Evolutionary conservation across 169 alveolate species (phyloP), one percentile per base, ranked within the genome.

Genomic region (Eimeria falciformis): DNA sequence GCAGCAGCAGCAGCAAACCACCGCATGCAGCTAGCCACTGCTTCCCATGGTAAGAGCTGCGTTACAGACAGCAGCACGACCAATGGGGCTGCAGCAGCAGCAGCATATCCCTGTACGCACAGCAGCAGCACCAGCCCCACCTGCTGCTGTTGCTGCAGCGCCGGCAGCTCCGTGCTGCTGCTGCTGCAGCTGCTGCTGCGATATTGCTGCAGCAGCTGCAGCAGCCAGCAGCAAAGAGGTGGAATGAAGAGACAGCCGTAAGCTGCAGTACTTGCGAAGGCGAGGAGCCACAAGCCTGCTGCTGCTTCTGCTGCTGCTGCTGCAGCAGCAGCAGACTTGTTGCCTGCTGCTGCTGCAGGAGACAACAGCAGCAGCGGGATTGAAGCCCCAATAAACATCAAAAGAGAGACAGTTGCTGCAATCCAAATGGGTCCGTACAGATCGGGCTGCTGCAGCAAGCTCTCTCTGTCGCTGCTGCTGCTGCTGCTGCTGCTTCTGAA

Each of bases 191-290:
- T 71, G 83, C 1, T 3, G 83, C 56, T 40, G 55, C 56, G 21
- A 18, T 71, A 71, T 5, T 40, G 83, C 83, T 71, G 83, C 83
- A 71, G 83, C 83, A 71, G 58, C 83, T 71, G 83, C 55, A 71
- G 83, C 83, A 71, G 83, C 83, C 83, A 71, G 83, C 83, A 25
- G 55, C 50, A 71, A 18, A 56, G 29, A 40, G 83, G 83, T 12
- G 83, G 83, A 0, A 56, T 40, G 0, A 40, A 14, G 23, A 58
- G 29, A 58, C 29, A 5, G 5, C 71, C 71, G 71, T 58, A 58
- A 14, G 71, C 71, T 5, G 71, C 71, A 58, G 71, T 25, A 14
- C 71, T 25, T 14, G 71, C 71, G 27, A 58, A 58, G 33, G 71
- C 21, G 7, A 58, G 71, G 7, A 58, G 71, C 23, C 23, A 11